Evolutionary conservation across 176 grass and related monocot genomes (phyloP), one percentile per base, ranked within the genome.

Genomic region (Bonia amplexicaulis): DNA sequence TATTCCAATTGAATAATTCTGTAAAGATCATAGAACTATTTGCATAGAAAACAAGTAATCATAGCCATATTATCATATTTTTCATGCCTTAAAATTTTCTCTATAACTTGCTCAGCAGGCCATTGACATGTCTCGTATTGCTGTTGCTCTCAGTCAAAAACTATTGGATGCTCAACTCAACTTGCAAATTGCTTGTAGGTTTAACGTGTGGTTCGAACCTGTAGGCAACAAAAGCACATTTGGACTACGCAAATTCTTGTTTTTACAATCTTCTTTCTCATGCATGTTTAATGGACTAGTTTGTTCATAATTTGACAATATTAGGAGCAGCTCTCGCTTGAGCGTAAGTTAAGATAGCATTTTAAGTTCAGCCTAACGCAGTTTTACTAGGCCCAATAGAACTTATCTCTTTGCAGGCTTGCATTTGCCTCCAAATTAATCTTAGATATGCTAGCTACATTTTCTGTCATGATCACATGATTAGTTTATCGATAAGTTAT

Each of bases 391-490:
- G 25, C 26, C 57, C 37, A 76, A 37, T 59, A 16, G 42, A 89
- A 13, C 13, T 79, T 73, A 7, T 61, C 14, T 66, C 33, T 84
- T 37, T 64, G 51, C 60, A 75, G 16, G 69, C 46, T 71, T 63
- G 17, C 22, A 7, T 33, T 2, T 72, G 48, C 25, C 17, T 77
- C 55, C 45, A 54, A 37, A 63, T 62, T 33, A 83, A 33, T 11
- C 20, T 44, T 64, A 73, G 33, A 78, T 82, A 82, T 70, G 39
- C 40, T 49, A 82, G 52, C 37, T 76, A 47, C 12, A 66, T 83
- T 83, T 72, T 72, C 9, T 63, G 74, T 78, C 12, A 39, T 84
- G 31, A 2, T 66, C 59, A 29, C 59, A 49, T 71, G 73, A 51
- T 42, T 73, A 65, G 31, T 15, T 80, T 62, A 52, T 16, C 22